phyloP scores from a whole-genome alignment of 768 basidiomycete genomes.

The Crassisporium funariophilum region DNA sequence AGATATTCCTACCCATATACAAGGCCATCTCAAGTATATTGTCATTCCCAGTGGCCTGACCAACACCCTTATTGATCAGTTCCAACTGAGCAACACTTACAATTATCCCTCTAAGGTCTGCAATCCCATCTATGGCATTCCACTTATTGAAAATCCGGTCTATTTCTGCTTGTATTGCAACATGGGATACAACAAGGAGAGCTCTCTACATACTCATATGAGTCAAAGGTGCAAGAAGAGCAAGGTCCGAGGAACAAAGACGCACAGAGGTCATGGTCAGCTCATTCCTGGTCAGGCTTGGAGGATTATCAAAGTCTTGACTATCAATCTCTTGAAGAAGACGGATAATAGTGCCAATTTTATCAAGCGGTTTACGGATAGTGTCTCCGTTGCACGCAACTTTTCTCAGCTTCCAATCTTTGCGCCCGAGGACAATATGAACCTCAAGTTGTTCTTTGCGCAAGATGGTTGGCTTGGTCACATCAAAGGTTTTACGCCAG shows the following conservation, averaged over 20 bases:
- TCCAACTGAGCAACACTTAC: neutral
- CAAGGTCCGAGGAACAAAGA: neutral
- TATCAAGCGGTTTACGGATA: neutral
- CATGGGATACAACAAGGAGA: neutral
- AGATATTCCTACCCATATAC: neutral
- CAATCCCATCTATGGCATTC: neutral
- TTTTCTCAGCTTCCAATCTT: neutral
- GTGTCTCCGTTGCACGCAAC: neutral
- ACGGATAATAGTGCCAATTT: neutral
- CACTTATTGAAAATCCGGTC: neutral
- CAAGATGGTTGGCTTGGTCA: neutral
- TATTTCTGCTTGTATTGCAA: neutral
- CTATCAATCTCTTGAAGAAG: neutral
- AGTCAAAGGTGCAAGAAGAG: neutral
- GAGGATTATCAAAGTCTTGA: neutral
- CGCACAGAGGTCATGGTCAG: neutral
- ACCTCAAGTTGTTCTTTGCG: neutral
- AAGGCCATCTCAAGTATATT: neutral
- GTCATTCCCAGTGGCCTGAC: neutral
- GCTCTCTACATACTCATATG: neutral
- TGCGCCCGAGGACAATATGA: neutral
- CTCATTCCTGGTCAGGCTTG: neutral
- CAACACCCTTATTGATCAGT: neutral
- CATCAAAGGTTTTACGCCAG: neutral
- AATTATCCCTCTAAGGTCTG: neutral